Base-by-base conservation (phyloP, 179 eudicot genomes). In the Kewa caespitosa region DNA sequence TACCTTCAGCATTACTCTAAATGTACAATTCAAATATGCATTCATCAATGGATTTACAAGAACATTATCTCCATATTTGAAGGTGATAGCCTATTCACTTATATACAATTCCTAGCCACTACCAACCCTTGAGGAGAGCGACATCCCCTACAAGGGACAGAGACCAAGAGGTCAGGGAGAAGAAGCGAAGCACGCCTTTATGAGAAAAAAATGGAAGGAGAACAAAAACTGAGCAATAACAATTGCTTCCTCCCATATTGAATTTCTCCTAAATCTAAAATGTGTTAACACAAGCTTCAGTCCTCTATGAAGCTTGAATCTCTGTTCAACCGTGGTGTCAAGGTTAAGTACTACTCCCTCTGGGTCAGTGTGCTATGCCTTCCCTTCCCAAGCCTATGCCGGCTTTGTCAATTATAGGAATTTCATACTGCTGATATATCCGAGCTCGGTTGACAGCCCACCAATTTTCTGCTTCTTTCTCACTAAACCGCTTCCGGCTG, bases 391-490 rank as follows among this genome's bases (percentile, higher is more conserved):
- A 15, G 66, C 79, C 78, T 42, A 76, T 72, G 22, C 83, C 73
- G n/a, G 80, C 41, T 74, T 81, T 84, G 64, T 81, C 85, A 61
- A 30, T 66, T 81, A 81, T 79, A 59, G 83, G 85, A 61, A 81
- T 81, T 64, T 84, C 76, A 64, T 88, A 90, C 79, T 81, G 81
- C 60, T 84, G 83, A 60, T 87, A 90, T 65, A 91, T 88, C 41
- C 79, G 78, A 62, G 60, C 81, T 78, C 89, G 80, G 74, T 91
- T 88, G 38, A 84, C 86, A 20, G 87, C 88, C 97, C 97, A 91
- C 97, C 97, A 91, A 38, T 76, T 82, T 76, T 85, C 88, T 30
- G 97, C 97, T 86, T 91, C 90, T 80, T 86, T 87, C 63, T 84
- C 89, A 42, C 88, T 90, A 72, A 90, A 90, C 57, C 81, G 84